Percentiles rank a stretch among this genome's conserved stretches.
Evolutionary conservation across 129 eudicot genomes (phyloP).

Genomic region (Artemisia annua): DNA sequence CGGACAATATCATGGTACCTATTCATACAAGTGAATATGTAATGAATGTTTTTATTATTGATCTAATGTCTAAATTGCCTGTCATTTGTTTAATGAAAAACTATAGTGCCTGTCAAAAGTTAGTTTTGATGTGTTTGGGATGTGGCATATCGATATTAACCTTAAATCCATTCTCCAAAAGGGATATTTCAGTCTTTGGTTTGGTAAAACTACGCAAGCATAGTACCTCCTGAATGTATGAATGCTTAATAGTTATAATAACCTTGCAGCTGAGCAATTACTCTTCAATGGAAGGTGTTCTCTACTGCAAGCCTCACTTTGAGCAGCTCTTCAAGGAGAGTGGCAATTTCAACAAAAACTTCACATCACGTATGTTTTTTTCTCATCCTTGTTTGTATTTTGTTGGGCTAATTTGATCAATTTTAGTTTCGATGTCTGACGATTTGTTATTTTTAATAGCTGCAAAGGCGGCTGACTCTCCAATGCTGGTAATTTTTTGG

Average conservation of each 20-base stretch:
- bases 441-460: slow-evolving; percentile 43
- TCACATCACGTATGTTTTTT: slow-evolving; percentile 74
- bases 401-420: neutral
- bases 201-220: neutral
- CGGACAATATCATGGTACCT: neutral
- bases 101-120: slow-evolving; percentile 4
- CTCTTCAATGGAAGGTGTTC: slow-evolving; percentile 98
- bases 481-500: slow-evolving; percentile 66
- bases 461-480: slow-evolving; percentile 85
- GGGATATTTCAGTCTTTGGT: neutral
- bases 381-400: neutral
- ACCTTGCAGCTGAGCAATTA: slow-evolving; percentile 74
- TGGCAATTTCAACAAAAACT: slow-evolving; percentile 94
- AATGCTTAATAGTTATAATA: slow-evolving; percentile 25
- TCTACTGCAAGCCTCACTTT: slow-evolving; percentile 97
- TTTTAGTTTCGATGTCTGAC: slow-evolving; percentile 7
- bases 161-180: slow-evolving; percentile 14
- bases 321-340: slow-evolving; percentile 96
- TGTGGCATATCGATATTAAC: slow-evolving; percentile 7
- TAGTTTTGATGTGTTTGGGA: slow-evolving; percentile 8
- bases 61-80: neutral
- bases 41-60: neutral
- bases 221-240: neutral
- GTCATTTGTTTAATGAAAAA: neutral
- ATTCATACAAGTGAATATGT: neutral